These are phyloP conservation scores for Azolla pinnata DNA, from an alignment of 75 land plant genomes.

Conservation along the genomic window DNA sequence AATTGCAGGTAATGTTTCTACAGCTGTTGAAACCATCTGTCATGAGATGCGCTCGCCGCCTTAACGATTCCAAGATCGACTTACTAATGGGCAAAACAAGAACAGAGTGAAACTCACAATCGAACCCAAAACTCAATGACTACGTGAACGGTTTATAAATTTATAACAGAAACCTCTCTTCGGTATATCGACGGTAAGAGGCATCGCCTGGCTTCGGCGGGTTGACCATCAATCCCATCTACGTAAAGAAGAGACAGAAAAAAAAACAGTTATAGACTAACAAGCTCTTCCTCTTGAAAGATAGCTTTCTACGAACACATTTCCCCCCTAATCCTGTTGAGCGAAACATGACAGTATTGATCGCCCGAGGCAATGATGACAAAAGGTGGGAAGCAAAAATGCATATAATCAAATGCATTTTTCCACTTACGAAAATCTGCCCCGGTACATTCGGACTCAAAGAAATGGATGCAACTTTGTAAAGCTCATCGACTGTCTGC, in stretches of 20 bases:
- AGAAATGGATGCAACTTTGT: slow-evolving; percentile 87
- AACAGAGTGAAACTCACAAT: neutral
- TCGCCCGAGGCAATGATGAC: too few species aligned
- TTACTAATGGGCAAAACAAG: slow-evolving; percentile 28
- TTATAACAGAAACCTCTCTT: slow-evolving; percentile 91
- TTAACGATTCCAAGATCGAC: slow-evolving; percentile 68
- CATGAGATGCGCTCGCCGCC: slow-evolving; percentile 89
- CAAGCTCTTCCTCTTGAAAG: too few species aligned
- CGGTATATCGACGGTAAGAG: slow-evolving; percentile 53
- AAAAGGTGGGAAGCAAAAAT: neutral
- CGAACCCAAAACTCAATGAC: neutral
- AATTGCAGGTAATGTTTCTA: slow-evolving; percentile 85
- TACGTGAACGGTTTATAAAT: too few species aligned
- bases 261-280: too few species aligned
- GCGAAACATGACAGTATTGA: too few species aligned
- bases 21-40: slow-evolving; percentile 98
- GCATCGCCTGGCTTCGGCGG: slow-evolving; percentile 90
- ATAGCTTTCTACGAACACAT: too few species aligned
- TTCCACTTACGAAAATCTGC: slow-evolving; percentile 94
- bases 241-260: neutral
- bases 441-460: slow-evolving; percentile 90
- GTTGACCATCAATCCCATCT: slow-evolving; percentile 91
- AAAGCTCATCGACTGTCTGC: slow-evolving; percentile 96
- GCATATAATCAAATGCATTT: neutral
- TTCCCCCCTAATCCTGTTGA: too few species aligned